phyloP scores from a whole-genome alignment of 331 rosid genomes.

The Malus hybrid region DNA sequence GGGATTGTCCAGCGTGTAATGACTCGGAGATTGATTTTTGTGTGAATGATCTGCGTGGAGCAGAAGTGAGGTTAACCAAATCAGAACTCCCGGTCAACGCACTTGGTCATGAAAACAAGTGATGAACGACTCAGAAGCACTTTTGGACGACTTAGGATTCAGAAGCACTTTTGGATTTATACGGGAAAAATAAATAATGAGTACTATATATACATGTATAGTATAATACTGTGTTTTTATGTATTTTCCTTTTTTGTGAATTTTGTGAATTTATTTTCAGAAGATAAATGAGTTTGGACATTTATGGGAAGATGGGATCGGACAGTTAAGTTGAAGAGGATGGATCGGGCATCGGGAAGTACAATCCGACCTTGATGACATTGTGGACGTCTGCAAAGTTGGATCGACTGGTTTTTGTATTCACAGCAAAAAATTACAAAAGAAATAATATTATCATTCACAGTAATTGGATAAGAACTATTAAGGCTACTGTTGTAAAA shows the following conservation, averaged over 20 bases:
- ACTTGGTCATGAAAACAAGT: not conserved
- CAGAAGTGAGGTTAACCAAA: no score
- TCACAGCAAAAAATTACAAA: no score
- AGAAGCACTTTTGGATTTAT: not conserved
- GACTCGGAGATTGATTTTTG: not conserved
- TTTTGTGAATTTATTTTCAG: not conserved
- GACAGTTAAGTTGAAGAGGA: not conserved
- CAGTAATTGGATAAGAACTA: no score
- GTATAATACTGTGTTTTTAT: no score
- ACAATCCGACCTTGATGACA: not conserved
- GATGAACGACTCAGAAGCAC: not conserved
- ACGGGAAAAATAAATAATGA: no score
- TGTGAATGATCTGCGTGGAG: not conserved
- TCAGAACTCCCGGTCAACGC: not conserved
- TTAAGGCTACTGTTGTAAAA: no score
- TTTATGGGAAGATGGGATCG: not conserved
- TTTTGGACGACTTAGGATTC: not conserved
- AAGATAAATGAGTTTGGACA: not conserved
- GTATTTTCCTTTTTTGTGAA: no score
- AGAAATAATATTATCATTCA: no score
- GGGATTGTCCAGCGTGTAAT: not conserved
- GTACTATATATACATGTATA: no score
- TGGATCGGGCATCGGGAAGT: not conserved
- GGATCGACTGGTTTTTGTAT: no score
- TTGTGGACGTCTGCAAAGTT: no score